Evolutionary conservation across 805 yeast genomes (phyloP), one percentile per base, ranked within the genome.

Genomic region (Schwanniomyces polymorphus): DNA sequence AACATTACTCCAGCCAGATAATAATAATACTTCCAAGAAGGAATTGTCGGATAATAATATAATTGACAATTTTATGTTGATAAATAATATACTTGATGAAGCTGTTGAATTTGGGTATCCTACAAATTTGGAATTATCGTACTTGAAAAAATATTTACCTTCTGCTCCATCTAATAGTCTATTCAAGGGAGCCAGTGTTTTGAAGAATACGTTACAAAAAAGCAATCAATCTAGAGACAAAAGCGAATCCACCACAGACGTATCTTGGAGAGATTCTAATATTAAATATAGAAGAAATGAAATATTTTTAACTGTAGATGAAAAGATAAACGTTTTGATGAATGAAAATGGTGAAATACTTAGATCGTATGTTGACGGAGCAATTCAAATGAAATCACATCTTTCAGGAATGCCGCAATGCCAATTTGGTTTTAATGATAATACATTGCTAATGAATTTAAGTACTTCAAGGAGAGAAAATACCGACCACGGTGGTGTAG

Each of bases 391-490:
- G 77, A 83, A 84, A 42, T 73, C 92, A 0, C 88, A 83, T 38
- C 66, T 91, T 10, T 77, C 88, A 0, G 97, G 97, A 3, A 81
- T 83, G 79, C 97, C 97, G 0, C 77, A 78, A 21, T 91, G 97
- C 63, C 80, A 83, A 41, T 84, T 91, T 61, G 96, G 92, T 0
- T 74, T 92, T 41, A 82, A 84, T 51, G 91, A 86, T 39, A 69
- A 67, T 38, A 61, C 65, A 23, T 51, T 59, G 10, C 47, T 64
- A 33, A 44, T 63, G n/a, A 52, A 51, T 38, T 40, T 29, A 23
- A 46, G 42, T 57, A 34, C 63, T 51, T 45, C 67, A 60, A 48
- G 56, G 61, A 46, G 53, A 54, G 38, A 66, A 58, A 40, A 63
- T 12, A 31, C 51, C 9, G 75, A 76, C 1, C 72, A 75, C 0